Conservation (phyloP, 1,284 basidiomycete genomes). For the Pseudozyma sp. region DNA sequence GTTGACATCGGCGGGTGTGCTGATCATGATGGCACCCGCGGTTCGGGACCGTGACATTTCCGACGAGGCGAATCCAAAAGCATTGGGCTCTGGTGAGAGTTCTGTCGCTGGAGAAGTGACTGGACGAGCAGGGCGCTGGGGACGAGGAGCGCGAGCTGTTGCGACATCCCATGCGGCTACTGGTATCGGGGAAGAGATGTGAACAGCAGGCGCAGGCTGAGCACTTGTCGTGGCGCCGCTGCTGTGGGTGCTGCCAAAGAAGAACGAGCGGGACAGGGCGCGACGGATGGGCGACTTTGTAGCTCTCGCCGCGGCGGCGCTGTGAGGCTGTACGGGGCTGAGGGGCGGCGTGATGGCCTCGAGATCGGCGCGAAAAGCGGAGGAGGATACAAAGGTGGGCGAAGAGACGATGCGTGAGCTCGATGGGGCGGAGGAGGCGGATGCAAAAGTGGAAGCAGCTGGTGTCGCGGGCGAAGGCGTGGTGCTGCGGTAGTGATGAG, state of each 20-base stretch:
- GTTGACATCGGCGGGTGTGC: slow-evolving; percentile 5
- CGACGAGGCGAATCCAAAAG: slow-evolving; percentile 9
- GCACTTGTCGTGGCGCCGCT: slow-evolving; percentile 1
- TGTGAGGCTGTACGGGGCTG: slow-evolving; percentile 19
- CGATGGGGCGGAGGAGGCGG: background rate
- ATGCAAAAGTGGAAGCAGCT: slow-evolving; percentile 12
- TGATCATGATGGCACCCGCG: slow-evolving; percentile 1
- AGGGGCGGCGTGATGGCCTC: slow-evolving; percentile 32
- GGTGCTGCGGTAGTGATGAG: slow-evolving; percentile 21
- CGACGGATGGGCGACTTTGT: slow-evolving; percentile 35
- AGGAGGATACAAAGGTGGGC: slow-evolving; percentile 35
- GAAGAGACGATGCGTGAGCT: slow-evolving; percentile 30
- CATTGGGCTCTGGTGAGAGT: slow-evolving; percentile 13
- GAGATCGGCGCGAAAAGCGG: slow-evolving; percentile 14
- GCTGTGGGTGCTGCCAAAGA: slow-evolving; percentile 24
- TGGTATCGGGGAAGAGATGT: slow-evolving; percentile 7
- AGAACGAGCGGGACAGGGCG: slow-evolving; percentile 11
- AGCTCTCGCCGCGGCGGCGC: slow-evolving; percentile 12
- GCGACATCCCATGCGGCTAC: background rate
- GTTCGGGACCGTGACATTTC: slow-evolving; percentile 2
- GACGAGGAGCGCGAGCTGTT: slow-evolving; percentile 9
- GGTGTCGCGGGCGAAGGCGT: slow-evolving; percentile 25
- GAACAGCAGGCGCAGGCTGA: background rate
- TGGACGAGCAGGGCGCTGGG: slow-evolving; percentile 12
- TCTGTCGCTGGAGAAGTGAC: slow-evolving; percentile 10